Conservation (phyloP, 2,329 filamentous ascomycete species). For the Phyllosticta citriasiana region DNA sequence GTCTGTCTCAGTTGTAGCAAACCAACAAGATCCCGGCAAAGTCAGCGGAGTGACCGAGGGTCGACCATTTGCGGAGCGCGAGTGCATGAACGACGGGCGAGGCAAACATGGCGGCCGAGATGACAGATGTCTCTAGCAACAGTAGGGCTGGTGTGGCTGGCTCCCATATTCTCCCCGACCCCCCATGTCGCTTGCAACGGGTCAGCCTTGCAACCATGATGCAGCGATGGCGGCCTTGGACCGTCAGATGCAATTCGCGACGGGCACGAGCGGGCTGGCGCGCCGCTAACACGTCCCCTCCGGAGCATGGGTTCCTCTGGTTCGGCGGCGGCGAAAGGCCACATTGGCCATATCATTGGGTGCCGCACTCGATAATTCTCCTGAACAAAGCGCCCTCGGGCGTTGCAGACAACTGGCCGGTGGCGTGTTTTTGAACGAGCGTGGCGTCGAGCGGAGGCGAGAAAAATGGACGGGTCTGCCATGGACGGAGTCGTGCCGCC, state of each 20-base stretch:
- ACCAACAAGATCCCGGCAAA: conserved; percentile 5
- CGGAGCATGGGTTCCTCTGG: too few relatives aligned
- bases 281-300: neutral
- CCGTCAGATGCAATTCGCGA: neutral
- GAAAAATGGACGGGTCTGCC: neutral
- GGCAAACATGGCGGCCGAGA: neutral
- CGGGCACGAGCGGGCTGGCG: neutral
- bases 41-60: conserved; percentile 7
- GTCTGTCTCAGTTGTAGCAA: conserved; percentile 6
- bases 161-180: neutral
- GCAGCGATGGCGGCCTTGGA: neutral
- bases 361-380: neutral
- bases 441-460: neutral
- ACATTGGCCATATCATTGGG: neutral
- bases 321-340: too few relatives aligned
- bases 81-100: neutral
- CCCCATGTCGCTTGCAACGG: neutral
- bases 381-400: neutral
- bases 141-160: neutral
- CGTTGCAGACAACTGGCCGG: neutral
- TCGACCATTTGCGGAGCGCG: neutral
- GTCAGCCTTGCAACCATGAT: neutral
- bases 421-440: neutral
- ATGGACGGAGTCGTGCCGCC: neutral
- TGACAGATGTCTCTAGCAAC: neutral